phyloP scores from a whole-genome alignment of 2,329 filamentous ascomycete genomes.

The Macroventuria anomochaeta region DNA sequence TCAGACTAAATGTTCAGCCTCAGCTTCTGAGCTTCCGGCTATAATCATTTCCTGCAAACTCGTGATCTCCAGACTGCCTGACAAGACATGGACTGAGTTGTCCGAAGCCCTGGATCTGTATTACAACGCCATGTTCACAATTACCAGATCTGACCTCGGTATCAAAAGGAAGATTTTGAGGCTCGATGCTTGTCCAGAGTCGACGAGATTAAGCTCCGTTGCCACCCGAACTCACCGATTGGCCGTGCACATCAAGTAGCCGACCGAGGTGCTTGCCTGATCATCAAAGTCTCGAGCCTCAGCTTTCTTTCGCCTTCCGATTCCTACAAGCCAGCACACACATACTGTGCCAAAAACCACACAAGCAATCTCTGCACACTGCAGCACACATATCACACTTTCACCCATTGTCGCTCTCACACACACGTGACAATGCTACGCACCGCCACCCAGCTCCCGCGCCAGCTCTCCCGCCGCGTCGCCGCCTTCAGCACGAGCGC shows the following conservation, averaged over 20 bases:
- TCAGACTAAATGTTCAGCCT: no score
- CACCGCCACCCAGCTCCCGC: constrained; percentile 28
- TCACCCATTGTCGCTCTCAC: no score
- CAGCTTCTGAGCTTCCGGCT: no score
- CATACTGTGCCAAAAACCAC: no score
- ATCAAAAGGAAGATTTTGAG: constrained; percentile 2
- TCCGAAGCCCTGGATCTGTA: no score
- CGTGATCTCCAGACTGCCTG: no score
- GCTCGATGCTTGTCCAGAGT: background rate
- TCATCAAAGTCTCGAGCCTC: background rate
- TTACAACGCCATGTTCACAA: no score
- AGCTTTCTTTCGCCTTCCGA: constrained; percentile 2
- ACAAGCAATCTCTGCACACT: background rate
- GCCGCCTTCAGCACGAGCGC: constrained; percentile 22
- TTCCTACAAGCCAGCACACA: background rate
- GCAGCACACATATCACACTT: no score
- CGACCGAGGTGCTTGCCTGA: constrained; percentile 12
- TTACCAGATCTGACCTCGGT: no score
- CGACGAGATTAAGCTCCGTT: constrained; percentile 15
- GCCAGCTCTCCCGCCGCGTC: constrained; percentile 34
- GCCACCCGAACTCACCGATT: constrained; percentile 34
- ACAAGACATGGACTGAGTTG: no score
- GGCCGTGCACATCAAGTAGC: constrained; percentile 16
- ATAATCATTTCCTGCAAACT: no score
- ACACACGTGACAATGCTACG: constrained; percentile 34